Base-by-base conservation (phyloP, 202 grass and related monocot genomes). In the Dendrocalamus latiflorus region DNA sequence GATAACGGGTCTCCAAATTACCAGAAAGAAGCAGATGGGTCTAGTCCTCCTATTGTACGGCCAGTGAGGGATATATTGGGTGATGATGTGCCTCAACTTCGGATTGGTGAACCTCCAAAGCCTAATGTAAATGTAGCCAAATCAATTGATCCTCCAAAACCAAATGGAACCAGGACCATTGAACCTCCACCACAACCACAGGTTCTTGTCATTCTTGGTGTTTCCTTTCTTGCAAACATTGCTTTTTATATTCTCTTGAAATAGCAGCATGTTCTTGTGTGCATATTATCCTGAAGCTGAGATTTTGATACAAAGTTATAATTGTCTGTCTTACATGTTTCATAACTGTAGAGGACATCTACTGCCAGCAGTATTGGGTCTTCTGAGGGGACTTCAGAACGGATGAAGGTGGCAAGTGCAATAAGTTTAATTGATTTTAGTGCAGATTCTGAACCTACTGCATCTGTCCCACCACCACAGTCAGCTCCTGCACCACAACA, bases 11-110 rank as follows among this genome's bases (percentile, higher is more conserved):
- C 93, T 79, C 96, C 91, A 79, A 83, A 92, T 72, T 91, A 89
- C 76, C 89, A 95, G 67, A 88, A 86, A 89, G 77, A 84, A 70
- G 43, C 85, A 24, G 75, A 72, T 81, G 75, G 74, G 14, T 84
- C 89, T 76, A 93, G 87, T 89, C 87, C 91, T 72, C 89, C 91
- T 73, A 79, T 89, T 79, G 80, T 93, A 72, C 87, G 83, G n/a
- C 93, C 96, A 77, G 81, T 96, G 61, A 93, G 89, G 42, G 96
- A 94, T 65, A 93, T 95, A 85, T 81, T 98, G 83, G 96, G 96
- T 53, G 89, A 91, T 67, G 81, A 95, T 41, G 78, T 57, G 15
- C 96, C 96, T 81, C 85, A 80, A 75, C 90, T 99, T 84, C 80
- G 69, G 43, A 86, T 96, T 92, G 81, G 82, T 47, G 91, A 87